Evolutionary conservation across 306 rosid genomes (phyloP).

Genomic region (Sphenostylis stenocarpa): DNA sequence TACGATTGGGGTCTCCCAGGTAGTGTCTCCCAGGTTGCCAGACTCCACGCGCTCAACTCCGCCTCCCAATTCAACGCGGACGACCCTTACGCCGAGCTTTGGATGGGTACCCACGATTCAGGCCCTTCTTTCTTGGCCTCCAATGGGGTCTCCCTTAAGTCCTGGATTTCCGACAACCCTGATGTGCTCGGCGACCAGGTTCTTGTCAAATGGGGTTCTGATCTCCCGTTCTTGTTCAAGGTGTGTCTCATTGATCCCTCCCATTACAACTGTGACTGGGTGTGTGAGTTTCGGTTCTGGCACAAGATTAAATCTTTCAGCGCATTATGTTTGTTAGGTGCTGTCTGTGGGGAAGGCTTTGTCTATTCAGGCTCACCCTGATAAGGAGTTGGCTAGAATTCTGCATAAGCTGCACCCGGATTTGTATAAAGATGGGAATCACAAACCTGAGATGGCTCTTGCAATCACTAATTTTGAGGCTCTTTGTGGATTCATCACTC

Average conservation of each 20-base stretch:
- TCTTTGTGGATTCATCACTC: constrained; percentile 81
- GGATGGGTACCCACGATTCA: constrained; percentile 95
- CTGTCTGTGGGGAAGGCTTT: constrained; percentile 85
- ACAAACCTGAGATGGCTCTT: constrained; percentile 97
- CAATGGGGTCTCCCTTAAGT: constrained; percentile 51
- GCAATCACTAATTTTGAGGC: constrained; percentile 86
- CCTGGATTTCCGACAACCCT: constrained; percentile 72
- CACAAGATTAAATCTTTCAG: background rate
- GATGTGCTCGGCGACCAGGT: constrained; percentile 71
- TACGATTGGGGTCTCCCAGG: constrained; percentile 88
- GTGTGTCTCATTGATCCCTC: constrained; percentile 8
- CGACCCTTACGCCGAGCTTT: constrained; percentile 79
- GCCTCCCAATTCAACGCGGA: constrained; percentile 48
- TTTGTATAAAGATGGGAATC: constrained; percentile 84
- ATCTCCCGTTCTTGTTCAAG: constrained; percentile 91
- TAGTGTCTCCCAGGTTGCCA: constrained; percentile 60
- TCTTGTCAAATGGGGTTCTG: constrained; percentile 71
- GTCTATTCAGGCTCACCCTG: constrained; percentile 98
- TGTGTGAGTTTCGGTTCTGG: background rate
- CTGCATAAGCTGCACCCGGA: constrained; percentile 75
- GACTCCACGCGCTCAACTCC: constrained; percentile 62
- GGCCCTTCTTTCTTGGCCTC: constrained; percentile 73
- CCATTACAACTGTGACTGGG: too few relatives aligned
- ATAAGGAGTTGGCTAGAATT: constrained; percentile 78
- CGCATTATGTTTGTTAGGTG: constrained; percentile 47